Percentiles rank a stretch among this genome's conserved stretches.
phyloP scores from a whole-genome alignment of 495 filamentous ascomycete genomes.

The Lophiostoma macrostomum region DNA sequence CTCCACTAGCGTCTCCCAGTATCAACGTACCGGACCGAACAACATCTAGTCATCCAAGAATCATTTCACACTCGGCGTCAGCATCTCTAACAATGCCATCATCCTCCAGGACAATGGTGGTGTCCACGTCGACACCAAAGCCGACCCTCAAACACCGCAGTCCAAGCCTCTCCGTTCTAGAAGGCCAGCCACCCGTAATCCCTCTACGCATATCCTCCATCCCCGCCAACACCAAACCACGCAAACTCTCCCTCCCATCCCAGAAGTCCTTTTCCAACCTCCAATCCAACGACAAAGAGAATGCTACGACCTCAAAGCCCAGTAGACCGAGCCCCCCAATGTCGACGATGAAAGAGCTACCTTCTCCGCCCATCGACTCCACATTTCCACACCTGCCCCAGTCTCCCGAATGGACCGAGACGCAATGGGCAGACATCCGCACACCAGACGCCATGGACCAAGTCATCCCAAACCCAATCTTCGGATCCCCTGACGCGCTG shows the following conservation, averaged over 20 bases:
- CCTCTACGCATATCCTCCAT: slow-evolving; percentile 21
- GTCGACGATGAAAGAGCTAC: slow-evolving; percentile 27
- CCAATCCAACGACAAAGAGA: slow-evolving; percentile 13
- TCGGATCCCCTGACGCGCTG: too few relatives aligned
- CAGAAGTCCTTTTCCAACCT: slow-evolving; percentile 3
- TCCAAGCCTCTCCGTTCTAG: slow-evolving; percentile 14
- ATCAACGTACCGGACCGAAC: neutral
- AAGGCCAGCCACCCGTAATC: slow-evolving; percentile 11
- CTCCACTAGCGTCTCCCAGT: neutral
- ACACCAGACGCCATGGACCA: too few relatives aligned
- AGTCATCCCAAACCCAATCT: too few relatives aligned
- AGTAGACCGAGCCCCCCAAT: neutral
- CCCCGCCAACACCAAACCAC: slow-evolving; percentile 16
- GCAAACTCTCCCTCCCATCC: slow-evolving; percentile 18
- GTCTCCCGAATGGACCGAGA: too few relatives aligned
- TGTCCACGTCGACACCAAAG: slow-evolving; percentile 1
- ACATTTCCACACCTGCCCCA: too few relatives aligned
- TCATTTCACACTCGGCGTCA: slow-evolving; percentile 8
- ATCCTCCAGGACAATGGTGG: neutral
- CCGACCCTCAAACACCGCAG: slow-evolving; percentile 16
- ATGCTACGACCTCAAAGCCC: neutral
- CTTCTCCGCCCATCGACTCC: slow-evolving; percentile 14
- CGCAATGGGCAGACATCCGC: too few relatives aligned
- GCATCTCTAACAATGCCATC: slow-evolving; percentile 9
- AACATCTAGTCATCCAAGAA: neutral